Evolutionary conservation across 2,329 filamentous ascomycete genomes (phyloP).

Genomic region (Alternaria gansuensis): DNA sequence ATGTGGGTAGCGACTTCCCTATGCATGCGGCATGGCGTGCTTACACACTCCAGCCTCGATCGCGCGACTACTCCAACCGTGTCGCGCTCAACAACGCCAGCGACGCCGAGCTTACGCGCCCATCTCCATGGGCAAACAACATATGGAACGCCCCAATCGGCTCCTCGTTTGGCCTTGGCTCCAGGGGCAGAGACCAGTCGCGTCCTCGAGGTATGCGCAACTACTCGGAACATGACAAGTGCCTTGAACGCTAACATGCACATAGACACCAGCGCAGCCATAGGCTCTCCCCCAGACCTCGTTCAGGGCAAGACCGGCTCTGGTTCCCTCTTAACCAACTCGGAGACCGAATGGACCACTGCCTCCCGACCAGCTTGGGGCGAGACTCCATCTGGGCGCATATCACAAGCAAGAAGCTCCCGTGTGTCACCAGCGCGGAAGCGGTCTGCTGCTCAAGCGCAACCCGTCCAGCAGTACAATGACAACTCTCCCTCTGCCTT

Average conservation of each 20-base stretch:
- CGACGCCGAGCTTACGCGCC: constrained; percentile 42
- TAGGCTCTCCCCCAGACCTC: constrained; percentile 39
- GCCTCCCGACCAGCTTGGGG: constrained; percentile 67
- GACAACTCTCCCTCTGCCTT: constrained; percentile 40
- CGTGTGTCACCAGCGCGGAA: constrained; percentile 53
- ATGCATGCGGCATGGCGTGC: neutral
- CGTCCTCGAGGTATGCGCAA: constrained; percentile 45
- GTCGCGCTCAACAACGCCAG: constrained; percentile 40
- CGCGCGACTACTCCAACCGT: constrained; percentile 43
- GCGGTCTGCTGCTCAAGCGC: constrained; percentile 50
- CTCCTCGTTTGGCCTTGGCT: constrained; percentile 36
- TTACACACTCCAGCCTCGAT: constrained; percentile 35
- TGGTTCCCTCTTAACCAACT: constrained; percentile 72
- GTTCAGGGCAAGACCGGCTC: constrained; percentile 71
- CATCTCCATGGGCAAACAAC: constrained; percentile 46
- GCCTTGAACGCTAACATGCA: constrained; percentile 25
- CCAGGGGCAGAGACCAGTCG: constrained; percentile 44
- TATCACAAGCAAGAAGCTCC: constrained; percentile 48
- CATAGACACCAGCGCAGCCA: constrained; percentile 44
- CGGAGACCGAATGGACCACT: constrained; percentile 72
- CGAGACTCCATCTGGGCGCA: constrained; percentile 50
- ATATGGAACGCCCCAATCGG: constrained; percentile 48
- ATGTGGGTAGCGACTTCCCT: constrained; percentile 36
- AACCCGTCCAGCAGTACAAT: constrained; percentile 44
- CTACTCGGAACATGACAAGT: neutral